A percentile compares a stretch with the other conserved stretches of the same genome.
phyloP scores from a whole-genome alignment of 164 flowering plant genomes.

The Dillenia suffruticosa region DNA sequence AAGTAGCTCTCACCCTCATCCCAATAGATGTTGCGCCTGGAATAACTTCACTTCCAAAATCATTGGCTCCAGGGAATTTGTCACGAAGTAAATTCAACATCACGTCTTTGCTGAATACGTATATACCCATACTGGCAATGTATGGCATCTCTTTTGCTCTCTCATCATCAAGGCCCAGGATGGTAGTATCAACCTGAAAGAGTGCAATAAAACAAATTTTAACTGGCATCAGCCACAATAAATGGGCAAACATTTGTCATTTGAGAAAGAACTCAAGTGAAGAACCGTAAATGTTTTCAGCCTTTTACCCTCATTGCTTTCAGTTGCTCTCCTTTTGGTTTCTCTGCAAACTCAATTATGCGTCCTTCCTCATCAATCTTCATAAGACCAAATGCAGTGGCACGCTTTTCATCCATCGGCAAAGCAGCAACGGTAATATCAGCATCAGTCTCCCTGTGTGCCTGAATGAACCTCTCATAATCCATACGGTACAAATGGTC shows the following conservation, averaged over 20 bases:
- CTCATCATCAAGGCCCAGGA: conserved; percentile 82
- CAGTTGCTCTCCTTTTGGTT: conserved; percentile 85
- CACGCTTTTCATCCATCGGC: conserved; percentile 86
- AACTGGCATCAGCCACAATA: too few relatives aligned
- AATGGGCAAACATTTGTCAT: too few relatives aligned
- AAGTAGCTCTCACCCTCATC: conserved; percentile 54
- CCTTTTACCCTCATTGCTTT: conserved; percentile 68
- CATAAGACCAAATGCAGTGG: conserved; percentile 87
- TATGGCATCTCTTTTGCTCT: conserved; percentile 94
- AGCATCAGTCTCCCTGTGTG: conserved; percentile 88
- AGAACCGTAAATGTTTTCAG: not conserved
- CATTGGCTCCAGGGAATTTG: conserved; percentile 92
- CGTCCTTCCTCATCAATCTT: conserved; percentile 90
- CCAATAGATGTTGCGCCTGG: conserved; percentile 93
- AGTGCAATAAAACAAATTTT: not conserved
- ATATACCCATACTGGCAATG: conserved; percentile 98
- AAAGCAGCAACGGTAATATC: conserved; percentile 92
- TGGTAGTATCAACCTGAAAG: conserved; percentile 72
- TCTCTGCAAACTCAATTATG: conserved; percentile 78
- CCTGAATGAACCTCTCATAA: conserved; percentile 78
- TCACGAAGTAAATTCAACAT: conserved; percentile 77
- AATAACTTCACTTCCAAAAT: conserved; percentile 97
- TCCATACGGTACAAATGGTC: conserved; percentile 94
- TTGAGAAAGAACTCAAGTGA: not conserved
- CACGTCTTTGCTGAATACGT: conserved; percentile 92